A percentile compares a stretch with the other conserved stretches of the same genome.
Evolutionary conservation across 2,329 filamentous ascomycete species (phyloP).

Genomic region (Trichoderma sp.): DNA sequence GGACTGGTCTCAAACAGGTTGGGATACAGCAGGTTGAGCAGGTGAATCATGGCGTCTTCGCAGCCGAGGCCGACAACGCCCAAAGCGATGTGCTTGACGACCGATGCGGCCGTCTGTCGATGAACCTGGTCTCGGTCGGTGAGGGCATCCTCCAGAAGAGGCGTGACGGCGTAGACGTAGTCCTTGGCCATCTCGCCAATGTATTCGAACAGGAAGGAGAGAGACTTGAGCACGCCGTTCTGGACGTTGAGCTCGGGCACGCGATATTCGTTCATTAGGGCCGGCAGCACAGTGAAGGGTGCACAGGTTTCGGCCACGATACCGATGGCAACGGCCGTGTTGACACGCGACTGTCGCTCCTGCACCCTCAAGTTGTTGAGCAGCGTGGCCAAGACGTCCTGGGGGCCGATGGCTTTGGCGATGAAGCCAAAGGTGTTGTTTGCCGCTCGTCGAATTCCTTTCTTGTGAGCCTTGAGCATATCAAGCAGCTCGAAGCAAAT

Average conservation of each 20-base stretch:
- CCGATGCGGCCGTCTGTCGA: conserved; percentile 90
- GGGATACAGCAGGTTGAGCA: conserved; percentile 93
- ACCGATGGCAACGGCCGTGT: conserved; percentile 96
- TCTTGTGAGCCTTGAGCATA: conserved; percentile 99
- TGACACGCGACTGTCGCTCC: conserved; percentile 96
- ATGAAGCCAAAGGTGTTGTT: conserved; percentile 99
- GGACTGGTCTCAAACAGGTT: conserved; percentile 98
- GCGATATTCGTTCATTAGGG: conserved; percentile 98
- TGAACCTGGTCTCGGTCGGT: conserved; percentile 98
- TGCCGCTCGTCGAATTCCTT: conserved; percentile 94
- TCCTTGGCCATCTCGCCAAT: conserved; percentile 99
- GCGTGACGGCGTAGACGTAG: conserved; percentile 97
- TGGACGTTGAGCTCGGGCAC: conserved; percentile 98
- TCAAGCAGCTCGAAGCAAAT: conserved; percentile 99
- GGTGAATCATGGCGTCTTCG: conserved; percentile 97
- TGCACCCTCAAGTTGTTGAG: conserved; percentile 97
- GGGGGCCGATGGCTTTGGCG: conserved; percentile 96
- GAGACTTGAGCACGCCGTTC: conserved; percentile 94
- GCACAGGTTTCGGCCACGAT: conserved; percentile 98
- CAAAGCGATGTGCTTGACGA: conserved; percentile 96
- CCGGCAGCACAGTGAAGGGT: conserved; percentile 96
- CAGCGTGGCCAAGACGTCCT: conserved; percentile 92
- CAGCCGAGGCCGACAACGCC: conserved; percentile 97
- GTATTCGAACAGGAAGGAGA: conserved; percentile 98
- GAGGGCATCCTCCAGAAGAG: conserved; percentile 91